Evolutionary conservation across 352 stramenopile species (phyloP), one percentile per base, ranked within the genome.

Genomic region (Globisporangium alternatum): DNA sequence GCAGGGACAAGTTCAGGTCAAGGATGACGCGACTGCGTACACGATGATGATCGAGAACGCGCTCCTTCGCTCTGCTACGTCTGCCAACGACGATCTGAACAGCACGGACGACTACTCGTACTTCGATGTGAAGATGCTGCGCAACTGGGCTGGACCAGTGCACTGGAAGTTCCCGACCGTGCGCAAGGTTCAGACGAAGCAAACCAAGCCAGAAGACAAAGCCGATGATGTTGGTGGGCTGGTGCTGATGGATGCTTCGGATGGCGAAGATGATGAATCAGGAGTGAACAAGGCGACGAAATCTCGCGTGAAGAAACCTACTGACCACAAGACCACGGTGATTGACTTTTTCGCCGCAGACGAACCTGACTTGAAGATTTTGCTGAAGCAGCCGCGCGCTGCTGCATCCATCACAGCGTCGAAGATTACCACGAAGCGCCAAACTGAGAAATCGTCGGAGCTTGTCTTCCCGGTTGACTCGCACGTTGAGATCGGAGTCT

Each of bases 71-170:
- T 91, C 85, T 0, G 76, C 72, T 10, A 72, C 70, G 5, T 49
- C 77, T 22, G 70, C 77, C 25, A 66, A 81, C 5, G 82, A 90
- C 48, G 70, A 79, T 60, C 53, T 67, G 3, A 75, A 82, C 12
- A 71, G 70, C 3, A 73, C 70, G 62, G 78, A 77, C 53, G 86
- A 94, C 33, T 94, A 94, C 57, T 91, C 83, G 53, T 94, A 91
- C 62, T 94, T 93, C 45, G 86, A 94, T 47, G 74, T 83, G 1
- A 93, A 94, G 62, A 74, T 91, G 76, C 72, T 94, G 30, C 85
- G 87, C 19, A 94, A 94, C 58, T 93, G 83, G 83, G 83, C 83
- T 45, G 83, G 83, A 4, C 83, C 86, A 12, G 75, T 72, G 2
- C 82, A 94, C 53, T 89, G 81, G 78, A 94, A 94, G 54, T 86